Evolutionary conservation across 306 rosid genomes (phyloP).

Genomic region (Ochetophila trinervis): DNA sequence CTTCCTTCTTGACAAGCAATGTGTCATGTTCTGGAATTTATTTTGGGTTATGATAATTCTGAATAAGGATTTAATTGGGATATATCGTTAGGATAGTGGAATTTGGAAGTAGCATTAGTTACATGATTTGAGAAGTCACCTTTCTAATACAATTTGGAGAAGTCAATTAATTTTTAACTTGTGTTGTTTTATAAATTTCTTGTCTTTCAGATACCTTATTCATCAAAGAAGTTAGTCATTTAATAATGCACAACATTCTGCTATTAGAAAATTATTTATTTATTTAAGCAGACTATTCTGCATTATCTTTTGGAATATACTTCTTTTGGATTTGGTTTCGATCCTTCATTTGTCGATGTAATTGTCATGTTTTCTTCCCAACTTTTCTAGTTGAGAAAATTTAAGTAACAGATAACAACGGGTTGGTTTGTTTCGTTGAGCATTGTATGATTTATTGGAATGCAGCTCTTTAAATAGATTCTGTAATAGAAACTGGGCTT

Average conservation of each 20-base stretch:
- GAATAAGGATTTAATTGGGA: background rate
- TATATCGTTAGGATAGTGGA: background rate
- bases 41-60: background rate
- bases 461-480: too few relatives aligned
- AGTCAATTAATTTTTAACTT: slow-evolving; percentile 1
- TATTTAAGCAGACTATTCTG: background rate
- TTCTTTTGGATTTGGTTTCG: background rate
- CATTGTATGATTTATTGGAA: too few relatives aligned
- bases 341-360: background rate
- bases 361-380: too few relatives aligned
- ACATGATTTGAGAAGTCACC: too few relatives aligned
- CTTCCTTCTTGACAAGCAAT: slow-evolving; percentile 9
- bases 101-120: background rate
- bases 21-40: slow-evolving; percentile 7
- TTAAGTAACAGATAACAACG: too few relatives aligned
- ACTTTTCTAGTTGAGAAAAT: too few relatives aligned
- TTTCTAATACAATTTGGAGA: too few relatives aligned
- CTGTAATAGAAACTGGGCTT: background rate
- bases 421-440: too few relatives aligned
- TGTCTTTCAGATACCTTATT: background rate
- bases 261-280: background rate
- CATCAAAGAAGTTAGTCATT: background rate
- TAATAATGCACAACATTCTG: background rate
- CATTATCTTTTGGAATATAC: background rate
- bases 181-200: background rate